phyloP scores from a whole-genome alignment of 139 green algal species.

The Auxenochlorella protothecoides region DNA sequence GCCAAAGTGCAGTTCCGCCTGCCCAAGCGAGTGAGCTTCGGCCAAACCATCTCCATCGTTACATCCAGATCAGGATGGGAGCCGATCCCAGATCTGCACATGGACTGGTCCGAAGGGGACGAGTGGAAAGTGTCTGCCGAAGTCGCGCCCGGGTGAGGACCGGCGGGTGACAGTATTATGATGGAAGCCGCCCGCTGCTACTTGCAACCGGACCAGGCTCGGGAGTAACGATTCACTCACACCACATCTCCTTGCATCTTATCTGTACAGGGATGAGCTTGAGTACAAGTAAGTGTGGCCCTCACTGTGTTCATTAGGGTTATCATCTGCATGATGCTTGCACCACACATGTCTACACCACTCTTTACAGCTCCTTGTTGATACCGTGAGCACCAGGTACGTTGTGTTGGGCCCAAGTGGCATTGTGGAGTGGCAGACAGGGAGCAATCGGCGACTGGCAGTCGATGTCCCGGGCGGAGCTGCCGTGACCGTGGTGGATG shows the following conservation, averaged over 20 bases:
- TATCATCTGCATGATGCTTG: too few species aligned
- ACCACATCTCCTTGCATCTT: too few species aligned
- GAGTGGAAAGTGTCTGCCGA: slow-evolving; percentile 16
- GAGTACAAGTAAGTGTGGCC: slow-evolving; percentile 38
- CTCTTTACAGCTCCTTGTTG: too few species aligned
- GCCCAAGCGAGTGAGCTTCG: slow-evolving; percentile 15
- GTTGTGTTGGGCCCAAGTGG: not conserved
- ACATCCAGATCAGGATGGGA: slow-evolving; percentile 31
- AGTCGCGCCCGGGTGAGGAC: too few species aligned
- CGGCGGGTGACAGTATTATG: too few species aligned
- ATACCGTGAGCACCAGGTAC: not conserved
- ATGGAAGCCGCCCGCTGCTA: not conserved
- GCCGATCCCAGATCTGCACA: slow-evolving; percentile 1
- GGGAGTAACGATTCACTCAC: too few species aligned
- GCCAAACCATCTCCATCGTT: slow-evolving; percentile 26
- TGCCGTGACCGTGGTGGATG: not conserved
- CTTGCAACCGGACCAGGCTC: not conserved
- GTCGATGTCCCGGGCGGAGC: too few species aligned
- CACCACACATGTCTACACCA: too few species aligned
- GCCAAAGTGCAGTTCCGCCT: slow-evolving; percentile 1
- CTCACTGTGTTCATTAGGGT: too few species aligned
- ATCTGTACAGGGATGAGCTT: not conserved
- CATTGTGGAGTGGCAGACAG: too few species aligned
- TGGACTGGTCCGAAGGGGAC: slow-evolving; percentile 43
- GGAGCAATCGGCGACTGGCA: too few species aligned